These are phyloP conservation scores for Lepiota subincarnata DNA, from an alignment of 768 basidiomycete species.

Conservation along the genomic window DNA sequence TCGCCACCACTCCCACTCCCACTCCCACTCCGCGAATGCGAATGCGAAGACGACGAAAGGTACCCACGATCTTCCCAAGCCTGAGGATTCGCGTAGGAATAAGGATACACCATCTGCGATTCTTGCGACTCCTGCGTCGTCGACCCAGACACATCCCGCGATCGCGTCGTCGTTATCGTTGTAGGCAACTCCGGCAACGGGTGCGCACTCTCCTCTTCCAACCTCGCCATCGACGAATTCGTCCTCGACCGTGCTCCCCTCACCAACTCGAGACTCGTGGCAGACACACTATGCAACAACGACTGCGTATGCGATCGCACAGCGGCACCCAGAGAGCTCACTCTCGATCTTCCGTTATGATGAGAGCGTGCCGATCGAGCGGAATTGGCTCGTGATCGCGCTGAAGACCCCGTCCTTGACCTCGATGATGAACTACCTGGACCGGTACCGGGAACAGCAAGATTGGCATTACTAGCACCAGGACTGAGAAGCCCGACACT, in stretches of 20 bases:
- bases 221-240: slow-evolving; percentile 64
- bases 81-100: slow-evolving; percentile 4
- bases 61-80: slow-evolving; percentile 20
- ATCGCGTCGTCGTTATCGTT: slow-evolving; percentile 7
- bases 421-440: slow-evolving; percentile 10
- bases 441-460: slow-evolving; percentile 7
- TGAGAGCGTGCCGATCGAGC: slow-evolving; percentile 13
- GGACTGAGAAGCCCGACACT: slow-evolving; percentile 27
- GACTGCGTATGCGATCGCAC: slow-evolving; percentile 66
- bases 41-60: slow-evolving; percentile 39
- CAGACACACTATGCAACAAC: slow-evolving; percentile 55
- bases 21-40: slow-evolving; percentile 48
- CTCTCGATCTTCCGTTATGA: slow-evolving; percentile 30
- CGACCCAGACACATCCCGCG: slow-evolving; percentile 5
- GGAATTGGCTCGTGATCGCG: slow-evolving; percentile 8
- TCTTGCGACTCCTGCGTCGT: slow-evolving; percentile 10
- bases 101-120: neutral
- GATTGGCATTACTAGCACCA: slow-evolving; percentile 9
- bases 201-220: slow-evolving; percentile 47
- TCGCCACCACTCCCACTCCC: slow-evolving; percentile 44
- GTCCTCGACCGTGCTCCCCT: slow-evolving; percentile 41
- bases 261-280: slow-evolving; percentile 34
- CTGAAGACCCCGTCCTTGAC: slow-evolving; percentile 13
- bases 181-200: slow-evolving; percentile 16
- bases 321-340: slow-evolving; percentile 39